Base-by-base conservation (phyloP, 805 yeast genomes). In the Saccharomycopsis javanensis region DNA sequence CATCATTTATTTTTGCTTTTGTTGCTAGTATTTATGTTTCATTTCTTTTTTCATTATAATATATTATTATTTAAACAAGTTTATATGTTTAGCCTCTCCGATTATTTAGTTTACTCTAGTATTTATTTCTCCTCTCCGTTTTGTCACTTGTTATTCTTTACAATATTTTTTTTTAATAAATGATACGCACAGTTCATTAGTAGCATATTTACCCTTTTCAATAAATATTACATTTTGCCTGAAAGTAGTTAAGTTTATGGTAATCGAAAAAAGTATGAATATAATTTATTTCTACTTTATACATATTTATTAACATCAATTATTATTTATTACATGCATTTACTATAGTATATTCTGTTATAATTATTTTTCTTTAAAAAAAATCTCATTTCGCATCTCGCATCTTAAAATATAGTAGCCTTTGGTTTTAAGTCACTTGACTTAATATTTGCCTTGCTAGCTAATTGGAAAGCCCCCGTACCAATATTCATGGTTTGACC, bases 401-500 rank as follows among this genome's bases (percentile, higher is more conserved):
- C n/a, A n/a, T n/a, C n/a, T n/a, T n/a, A n/a, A n/a, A n/a, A n/a
- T n/a, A 60, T 11, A 4, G 62, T 60, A 38, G 76, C 72, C 62
- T 73, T 78, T 33, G 72, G 74, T 50, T 65, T 66, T 65, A 82
- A 70, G 45, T 74, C 78, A 28, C 69, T 71, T 37, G 72, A 72
- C 25, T 71, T 72, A 46, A 76, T 69, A 48, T 75, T 71, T 4
- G 82, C 79, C 52, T 79, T 75, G 60, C 84, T 82, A 7, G 87
- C 87, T 64, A 94, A 76, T 68, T 90, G 86, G 78, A 94, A 91
- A 0, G 98, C 85, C 63, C 99, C 99, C 1, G 99, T 94, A 69
- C 99, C 99, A 63, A 94, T 85, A 54, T 86, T 80, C 97, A 94
- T 92, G 56, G 97, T 90, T 75, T 94, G 98, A 48, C 99, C 99